These are phyloP conservation scores for Rhodotorula diobovata DNA, from an alignment of 768 basidiomycete genomes.

Conservation along the genomic window DNA sequence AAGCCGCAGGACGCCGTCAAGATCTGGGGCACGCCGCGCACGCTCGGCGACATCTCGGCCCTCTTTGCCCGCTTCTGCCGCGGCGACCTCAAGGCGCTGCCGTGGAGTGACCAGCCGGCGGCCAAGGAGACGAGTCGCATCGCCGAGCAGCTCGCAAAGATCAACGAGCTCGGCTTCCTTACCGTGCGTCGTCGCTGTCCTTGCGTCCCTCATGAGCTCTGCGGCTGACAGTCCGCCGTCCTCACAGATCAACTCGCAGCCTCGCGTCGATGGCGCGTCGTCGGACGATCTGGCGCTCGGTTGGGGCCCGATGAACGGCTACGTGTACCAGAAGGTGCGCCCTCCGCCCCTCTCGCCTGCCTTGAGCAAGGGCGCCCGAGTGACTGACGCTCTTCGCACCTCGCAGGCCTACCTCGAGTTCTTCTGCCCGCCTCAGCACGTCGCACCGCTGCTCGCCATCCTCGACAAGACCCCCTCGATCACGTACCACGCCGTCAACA, in stretches of 20 bases:
- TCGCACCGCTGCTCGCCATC: slow-evolving; percentile 41
- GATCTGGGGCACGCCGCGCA: slow-evolving; percentile 72
- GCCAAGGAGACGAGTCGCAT: slow-evolving; percentile 70
- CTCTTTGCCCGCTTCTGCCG: slow-evolving; percentile 75
- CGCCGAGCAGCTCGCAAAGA: slow-evolving; percentile 66
- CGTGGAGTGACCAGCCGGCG: slow-evolving; percentile 73
- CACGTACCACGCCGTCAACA: slow-evolving; percentile 97
- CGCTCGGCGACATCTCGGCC: slow-evolving; percentile 63
- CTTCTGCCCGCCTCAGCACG: slow-evolving; percentile 57
- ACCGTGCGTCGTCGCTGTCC: slow-evolving; percentile 50
- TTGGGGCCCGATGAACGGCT: slow-evolving; percentile 88
- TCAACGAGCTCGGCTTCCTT: slow-evolving; percentile 91
- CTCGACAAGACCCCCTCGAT: slow-evolving; percentile 65
- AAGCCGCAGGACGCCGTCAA: slow-evolving; percentile 54
- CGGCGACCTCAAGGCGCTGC: slow-evolving; percentile 66
- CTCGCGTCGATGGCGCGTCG: slow-evolving; percentile 75
- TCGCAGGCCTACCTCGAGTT: slow-evolving; percentile 93
- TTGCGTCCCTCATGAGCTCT: too few relatives aligned
- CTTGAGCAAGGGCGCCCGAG: background rate
- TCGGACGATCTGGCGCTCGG: slow-evolving; percentile 78
- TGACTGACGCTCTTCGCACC: slow-evolving; percentile 53
- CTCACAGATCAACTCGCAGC: slow-evolving; percentile 74
- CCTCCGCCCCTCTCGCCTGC: slow-evolving; percentile 16
- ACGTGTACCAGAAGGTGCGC: slow-evolving; percentile 86
- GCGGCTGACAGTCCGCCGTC: background rate